Evolutionary conservation across 768 basidiomycete species (phyloP), one percentile per base, ranked within the genome.

Genomic region (Lactifluus echinatus): DNA sequence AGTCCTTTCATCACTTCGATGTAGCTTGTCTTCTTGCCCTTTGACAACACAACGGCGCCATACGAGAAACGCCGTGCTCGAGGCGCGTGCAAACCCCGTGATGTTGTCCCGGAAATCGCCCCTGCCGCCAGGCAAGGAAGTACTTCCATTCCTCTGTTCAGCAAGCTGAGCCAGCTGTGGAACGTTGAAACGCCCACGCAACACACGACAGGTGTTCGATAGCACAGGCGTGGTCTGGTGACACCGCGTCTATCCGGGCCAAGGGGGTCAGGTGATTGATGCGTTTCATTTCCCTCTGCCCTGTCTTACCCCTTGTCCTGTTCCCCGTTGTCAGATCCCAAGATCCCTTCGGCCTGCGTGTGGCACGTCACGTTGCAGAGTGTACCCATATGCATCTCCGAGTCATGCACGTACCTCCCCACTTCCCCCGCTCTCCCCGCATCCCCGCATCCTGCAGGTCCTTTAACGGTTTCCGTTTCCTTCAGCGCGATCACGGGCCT

Each of bases 81-180:
- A 58, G 46, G 57, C 26, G 51, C 52, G 7, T 48, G 45, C 42
- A 58, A 33, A 46, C 49, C 57, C 44, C 37, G 46, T 48, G 57
- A 57, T 52, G 8, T 52, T 47, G n/a, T 24, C 10, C 37, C 17
- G 37, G 50, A 51, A 21, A 23, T 11, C 23, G 45, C 24, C 24
- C 51, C 57, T 53, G 57, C 24, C 46, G 33, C 52, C 15, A 23
- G 11, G 19, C 28, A 34, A 29, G 26, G 51, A 58, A 52, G 51
- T 24, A 23, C 36, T 43, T 48, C 15, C 26, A 58, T 29, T 48
- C 36, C 51, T 54, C 12, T 37, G 45, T 46, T 28, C 46, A 37
- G 19, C 40, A 21, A 19, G 39, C 39, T 26, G 24, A 17, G 17
- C 14, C 23, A n/a, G 8, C 17, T 57, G 37, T 24, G 46, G 50